Base-by-base conservation (phyloP, 257 asterid genomes). In the Anisodus acutangulus region DNA sequence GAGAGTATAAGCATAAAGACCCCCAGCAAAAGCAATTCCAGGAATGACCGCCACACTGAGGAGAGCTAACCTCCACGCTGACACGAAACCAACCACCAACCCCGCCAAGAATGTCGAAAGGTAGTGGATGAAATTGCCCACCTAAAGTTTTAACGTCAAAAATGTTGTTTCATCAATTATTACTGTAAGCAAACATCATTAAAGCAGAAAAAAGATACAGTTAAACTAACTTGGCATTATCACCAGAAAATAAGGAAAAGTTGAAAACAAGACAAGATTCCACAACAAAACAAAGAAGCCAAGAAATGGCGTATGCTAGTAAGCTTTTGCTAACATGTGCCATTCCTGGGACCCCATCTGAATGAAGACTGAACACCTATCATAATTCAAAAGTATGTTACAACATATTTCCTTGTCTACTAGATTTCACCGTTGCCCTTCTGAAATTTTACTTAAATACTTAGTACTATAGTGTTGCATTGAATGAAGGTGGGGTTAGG, bases 21-120 rank as follows among this genome's bases (percentile, higher is more conserved):
- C 99, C 5, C 99, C 99, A 5, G 99, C 98, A 85, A 97, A 97
- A 47, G 98, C 99, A 19, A 97, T 97, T 13, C 98, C 99, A 0
- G 98, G 99, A 85, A 97, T 97, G 78, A 97, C 97, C 8, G 99
- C 99, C 90, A 97, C 98, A 83, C 99, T 97, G 51, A 97, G 96
- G 37, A 95, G 90, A 31, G 99, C 99, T 43, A 97, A 91, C 93
- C 89, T 88, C 99, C 99, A 97, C 51, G 98, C 98, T 37, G 98
- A 91, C 85, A 97, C 98, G 80, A 97, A 97, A 86, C 99, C 99
- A 69, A 97, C 99, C 89, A 94, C 99, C 91, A 97, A 88, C 39
- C 99, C 99, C 66, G 99, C 98, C 97, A 95, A 86, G 84, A 97
- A 97, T 0, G 99, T 97, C 13, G 99, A 97, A 11, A 95, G 97